Percentiles rank a stretch among this genome's conserved stretches.
Evolutionary conservation across 1,284 basidiomycete species (phyloP).

Genomic region (Bondarzewia mesenterica): DNA sequence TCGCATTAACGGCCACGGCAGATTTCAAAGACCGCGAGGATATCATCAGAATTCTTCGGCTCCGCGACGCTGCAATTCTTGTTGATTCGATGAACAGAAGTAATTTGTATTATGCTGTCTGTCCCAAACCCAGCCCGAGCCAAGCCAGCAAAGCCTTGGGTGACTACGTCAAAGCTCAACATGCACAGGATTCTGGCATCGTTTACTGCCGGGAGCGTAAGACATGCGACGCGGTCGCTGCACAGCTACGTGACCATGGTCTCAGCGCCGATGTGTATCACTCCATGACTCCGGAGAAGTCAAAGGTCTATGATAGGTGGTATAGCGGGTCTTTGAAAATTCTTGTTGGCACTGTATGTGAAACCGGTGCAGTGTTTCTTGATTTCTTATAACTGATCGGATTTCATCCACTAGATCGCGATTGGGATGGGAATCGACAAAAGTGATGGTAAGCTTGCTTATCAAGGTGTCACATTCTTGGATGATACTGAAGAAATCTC

Average conservation of each 20-base stretch:
- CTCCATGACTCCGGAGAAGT: conserved; percentile 71
- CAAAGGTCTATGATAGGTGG: conserved; percentile 68
- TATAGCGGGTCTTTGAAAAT: conserved; percentile 66
- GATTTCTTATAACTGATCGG: conserved; percentile 4
- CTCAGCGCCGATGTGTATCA: conserved; percentile 82
- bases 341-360: conserved; percentile 85
- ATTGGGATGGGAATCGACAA: conserved; percentile 99
- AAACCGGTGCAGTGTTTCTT: background rate
- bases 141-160: conserved; percentile 38
- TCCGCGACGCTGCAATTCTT: conserved; percentile 46
- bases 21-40: conserved; percentile 73
- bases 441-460: conserved; percentile 47
- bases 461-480: no score
- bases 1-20: conserved; percentile 95
- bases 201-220: conserved; percentile 77
- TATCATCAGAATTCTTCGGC: conserved; percentile 66
- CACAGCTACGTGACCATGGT: conserved; percentile 46
- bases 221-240: conserved; percentile 77
- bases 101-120: conserved; percentile 83
- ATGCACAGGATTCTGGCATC: conserved; percentile 68
- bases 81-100: conserved; percentile 86
- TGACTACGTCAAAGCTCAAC: conserved; percentile 57
- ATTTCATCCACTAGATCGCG: conserved; percentile 36
- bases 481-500: no score
- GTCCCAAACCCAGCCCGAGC: conserved; percentile 48